A percentile compares a stretch with the other conserved stretches of the same genome.
phyloP scores from a whole-genome alignment of 805 yeast genomes.

The Alloascoidea hylecoeti region DNA sequence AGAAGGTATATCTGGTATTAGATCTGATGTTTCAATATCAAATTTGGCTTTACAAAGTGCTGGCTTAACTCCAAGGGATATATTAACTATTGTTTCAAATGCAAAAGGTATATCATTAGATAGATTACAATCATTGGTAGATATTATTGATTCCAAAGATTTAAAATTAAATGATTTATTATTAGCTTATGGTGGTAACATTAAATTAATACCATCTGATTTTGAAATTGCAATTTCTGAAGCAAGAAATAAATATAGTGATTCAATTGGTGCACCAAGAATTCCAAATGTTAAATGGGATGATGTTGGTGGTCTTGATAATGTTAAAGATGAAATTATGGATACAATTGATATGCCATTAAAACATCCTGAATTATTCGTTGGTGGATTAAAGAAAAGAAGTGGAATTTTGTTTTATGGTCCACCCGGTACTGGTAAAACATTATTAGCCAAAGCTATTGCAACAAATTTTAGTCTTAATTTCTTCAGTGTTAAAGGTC shows the following conservation, averaged over 20 bases:
- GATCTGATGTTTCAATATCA: slow-evolving; percentile 38
- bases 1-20: slow-evolving; percentile 17
- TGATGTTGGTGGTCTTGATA: slow-evolving; percentile 90
- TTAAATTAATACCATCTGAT: slow-evolving; percentile 42
- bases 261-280: slow-evolving; percentile 92
- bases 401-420: slow-evolving; percentile 93
- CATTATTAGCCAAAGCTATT: slow-evolving; percentile 89
- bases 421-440: slow-evolving; percentile 98
- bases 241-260: slow-evolving; percentile 82
- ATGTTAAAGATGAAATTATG: slow-evolving; percentile 81
- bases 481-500: slow-evolving; percentile 94
- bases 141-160: slow-evolving; percentile 11
- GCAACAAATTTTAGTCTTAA: slow-evolving; percentile 91
- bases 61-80: slow-evolving; percentile 79
- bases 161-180: slow-evolving; percentile 19
- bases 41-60: slow-evolving; percentile 77
- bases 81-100: slow-evolving; percentile 51
- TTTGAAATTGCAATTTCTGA: slow-evolving; percentile 58
- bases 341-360: slow-evolving; percentile 95
- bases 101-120: slow-evolving; percentile 46
- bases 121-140: slow-evolving; percentile 28
- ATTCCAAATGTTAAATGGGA: slow-evolving; percentile 95
- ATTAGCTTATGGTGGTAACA: slow-evolving; percentile 39
- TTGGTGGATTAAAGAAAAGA: slow-evolving; percentile 82
- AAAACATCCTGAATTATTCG: slow-evolving; percentile 81